Percentiles rank a stretch among this genome's conserved stretches.
These are phyloP conservation scores for Hirschfeldia incana DNA, from an alignment of 345 rosid species.

Conservation along the genomic window DNA sequence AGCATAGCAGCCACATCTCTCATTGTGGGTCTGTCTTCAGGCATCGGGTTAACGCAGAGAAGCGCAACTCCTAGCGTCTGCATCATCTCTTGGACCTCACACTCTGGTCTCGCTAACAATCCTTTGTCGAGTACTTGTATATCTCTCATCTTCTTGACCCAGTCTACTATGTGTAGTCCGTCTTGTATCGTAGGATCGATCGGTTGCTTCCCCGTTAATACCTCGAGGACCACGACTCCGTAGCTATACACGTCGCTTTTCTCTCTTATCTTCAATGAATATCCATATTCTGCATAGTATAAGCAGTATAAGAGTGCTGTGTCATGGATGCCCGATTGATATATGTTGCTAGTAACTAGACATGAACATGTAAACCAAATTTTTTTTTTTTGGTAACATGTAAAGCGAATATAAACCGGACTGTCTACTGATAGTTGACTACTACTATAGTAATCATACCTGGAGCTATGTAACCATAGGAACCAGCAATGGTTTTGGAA, in stretches of 20 bases:
- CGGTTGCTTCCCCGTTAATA: constrained; percentile 84
- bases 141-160: constrained; percentile 60
- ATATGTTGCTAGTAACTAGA: neutral
- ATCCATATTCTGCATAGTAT: constrained; percentile 64
- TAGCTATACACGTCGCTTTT: constrained; percentile 91
- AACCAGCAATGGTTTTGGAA: constrained; percentile 88
- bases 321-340: neutral
- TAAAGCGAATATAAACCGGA: neutral
- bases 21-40: constrained; percentile 61
- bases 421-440: neutral
- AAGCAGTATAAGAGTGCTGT: neutral
- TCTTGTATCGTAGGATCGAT: constrained; percentile 84
- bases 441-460: constrained; percentile 43
- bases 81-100: constrained; percentile 46
- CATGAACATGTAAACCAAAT: neutral
- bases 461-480: constrained; percentile 96
- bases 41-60: constrained; percentile 59
- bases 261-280: constrained; percentile 86
- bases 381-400: too few species aligned
- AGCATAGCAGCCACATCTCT: constrained; percentile 30
- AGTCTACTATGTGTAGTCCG: constrained; percentile 73
- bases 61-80: constrained; percentile 69
- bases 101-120: constrained; percentile 45
- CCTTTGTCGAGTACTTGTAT: constrained; percentile 25
- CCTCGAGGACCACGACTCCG: constrained; percentile 81